Base-by-base conservation (phyloP, 352 stramenopile species). In the Pythium brassicae region DNA sequence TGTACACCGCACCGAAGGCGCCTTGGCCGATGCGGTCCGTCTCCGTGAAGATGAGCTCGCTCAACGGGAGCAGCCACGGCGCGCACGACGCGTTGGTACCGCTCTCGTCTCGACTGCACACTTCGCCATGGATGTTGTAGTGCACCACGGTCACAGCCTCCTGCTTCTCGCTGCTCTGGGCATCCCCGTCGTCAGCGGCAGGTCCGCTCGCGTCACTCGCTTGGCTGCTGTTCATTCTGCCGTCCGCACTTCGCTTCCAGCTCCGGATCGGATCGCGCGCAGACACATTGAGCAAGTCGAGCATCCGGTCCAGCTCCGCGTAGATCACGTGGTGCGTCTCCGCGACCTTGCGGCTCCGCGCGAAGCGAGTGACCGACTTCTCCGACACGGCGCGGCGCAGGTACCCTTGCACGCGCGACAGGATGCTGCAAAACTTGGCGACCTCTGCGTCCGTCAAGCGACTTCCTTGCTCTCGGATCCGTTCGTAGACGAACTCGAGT, bases 1-100 rank as follows among this genome's bases (percentile, higher is more conserved):
- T 48, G 46, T 55, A 54, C 32, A 61, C 55, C 3, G 46, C n/a
- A 1, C 46, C 55, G 27, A 55, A 61, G 5, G 55, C 17, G 9
- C 55, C 55, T 46, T 43, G 12, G 0, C 47, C 49, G 22, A 61
- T 51, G 15, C 20, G 2, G n/a, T 51, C 47, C 10, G 23, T 19
- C 27, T 50, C 26, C 25, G 17, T 37, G 44, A 61, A 61, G 4
- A 26, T 19, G 17, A 61, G 26, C 0, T 61, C 46, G 14, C 27
- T n/a, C 15, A 55, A 34, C 14, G 55, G 14, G 1, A 61, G 11
- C 6, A 43, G 26, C 55, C 55, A 61, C 1, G 44, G 0, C 10
- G 53, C 32, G 9, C 15, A 3, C 25, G 42, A 47, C 42, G 0
- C 39, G 39, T 22, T 10, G 6, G 0, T 9, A 7, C n/a, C n/a